A percentile compares a stretch with the other conserved stretches of the same genome.
Conservation (phyloP, 306 rosid species). For the Argentina anserina region DNA sequence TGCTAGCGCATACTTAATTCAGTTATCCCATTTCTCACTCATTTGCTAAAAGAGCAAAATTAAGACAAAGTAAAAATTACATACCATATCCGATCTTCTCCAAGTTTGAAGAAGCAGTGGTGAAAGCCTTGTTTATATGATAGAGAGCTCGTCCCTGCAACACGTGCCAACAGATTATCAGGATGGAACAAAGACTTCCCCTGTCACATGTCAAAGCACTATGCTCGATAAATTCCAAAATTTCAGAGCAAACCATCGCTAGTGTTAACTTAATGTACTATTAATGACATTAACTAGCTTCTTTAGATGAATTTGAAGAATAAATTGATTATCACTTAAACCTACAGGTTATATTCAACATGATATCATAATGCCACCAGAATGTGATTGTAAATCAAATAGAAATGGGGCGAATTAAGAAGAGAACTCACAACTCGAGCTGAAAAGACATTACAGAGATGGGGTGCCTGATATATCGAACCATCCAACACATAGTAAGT, state of each 20-base stretch:
- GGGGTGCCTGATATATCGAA: slow-evolving; percentile 90
- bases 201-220: not conserved
- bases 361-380: not conserved
- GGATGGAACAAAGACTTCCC: slow-evolving; percentile 21
- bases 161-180: slow-evolving; percentile 26
- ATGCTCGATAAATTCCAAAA: not conserved
- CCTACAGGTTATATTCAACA: slow-evolving; percentile 1
- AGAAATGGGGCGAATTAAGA: too few species aligned
- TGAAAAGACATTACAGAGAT: slow-evolving; percentile 85
- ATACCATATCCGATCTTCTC: slow-evolving; percentile 90
- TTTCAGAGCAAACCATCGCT: not conserved
- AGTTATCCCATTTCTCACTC: not conserved
- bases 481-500: slow-evolving; percentile 86
- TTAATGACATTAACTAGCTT: slow-evolving; percentile 1
- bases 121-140: slow-evolving; percentile 75
- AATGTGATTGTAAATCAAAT: not conserved
- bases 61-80: not conserved
- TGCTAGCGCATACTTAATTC: not conserved
- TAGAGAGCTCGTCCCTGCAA: slow-evolving; percentile 81
- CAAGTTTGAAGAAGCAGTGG: slow-evolving; percentile 85
- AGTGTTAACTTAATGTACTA: not conserved
- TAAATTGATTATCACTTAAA: not conserved
- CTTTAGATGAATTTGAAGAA: not conserved
- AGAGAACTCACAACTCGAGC: slow-evolving; percentile 62
- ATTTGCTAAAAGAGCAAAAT: not conserved